Percentiles rank a stretch among this genome's conserved stretches.
Conservation (phyloP, 148 eudicot species). For the Rhododendron mucronatum region DNA sequence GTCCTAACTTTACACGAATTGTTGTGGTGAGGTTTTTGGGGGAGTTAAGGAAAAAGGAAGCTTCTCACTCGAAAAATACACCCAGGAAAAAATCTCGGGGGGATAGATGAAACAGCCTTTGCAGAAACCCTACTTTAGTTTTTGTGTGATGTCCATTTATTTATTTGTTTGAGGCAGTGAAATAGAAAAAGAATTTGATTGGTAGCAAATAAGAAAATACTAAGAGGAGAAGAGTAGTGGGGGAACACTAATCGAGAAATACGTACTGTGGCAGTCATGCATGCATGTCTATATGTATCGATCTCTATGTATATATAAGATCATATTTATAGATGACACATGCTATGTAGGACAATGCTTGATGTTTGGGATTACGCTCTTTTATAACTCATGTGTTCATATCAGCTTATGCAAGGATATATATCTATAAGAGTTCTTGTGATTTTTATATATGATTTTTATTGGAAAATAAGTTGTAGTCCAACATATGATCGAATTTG, state of each 20-base stretch:
- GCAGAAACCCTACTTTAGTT: conserved; percentile 14
- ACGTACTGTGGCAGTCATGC: not conserved
- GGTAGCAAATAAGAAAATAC: conserved; percentile 4
- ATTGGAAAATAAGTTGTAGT: not conserved
- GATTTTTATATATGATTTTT: not conserved
- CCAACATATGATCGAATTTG: not conserved
- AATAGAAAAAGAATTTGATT: not conserved
- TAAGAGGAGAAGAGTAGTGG: not conserved
- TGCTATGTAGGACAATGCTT: not conserved
- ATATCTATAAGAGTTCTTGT: not conserved
- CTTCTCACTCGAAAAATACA: conserved; percentile 22
- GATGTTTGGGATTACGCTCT: not conserved
- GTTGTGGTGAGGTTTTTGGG: conserved; percentile 12
- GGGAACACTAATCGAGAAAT: not conserved
- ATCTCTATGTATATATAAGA: not conserved
- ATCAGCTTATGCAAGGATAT: not conserved
- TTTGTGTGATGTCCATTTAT: not conserved
- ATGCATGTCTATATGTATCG: not conserved
- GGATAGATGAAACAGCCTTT: conserved; percentile 15
- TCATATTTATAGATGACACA: not conserved
- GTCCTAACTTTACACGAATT: conserved; percentile 2
- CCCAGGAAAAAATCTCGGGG: conserved; percentile 5
- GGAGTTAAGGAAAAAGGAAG: conserved; percentile 10
- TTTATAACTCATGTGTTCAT: not conserved
- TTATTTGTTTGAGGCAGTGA: not conserved